Evolutionary conservation across 2,329 filamentous ascomycete species (phyloP), one percentile per base, ranked within the genome.

Genomic region (Pseudogymnoascus sp.): DNA sequence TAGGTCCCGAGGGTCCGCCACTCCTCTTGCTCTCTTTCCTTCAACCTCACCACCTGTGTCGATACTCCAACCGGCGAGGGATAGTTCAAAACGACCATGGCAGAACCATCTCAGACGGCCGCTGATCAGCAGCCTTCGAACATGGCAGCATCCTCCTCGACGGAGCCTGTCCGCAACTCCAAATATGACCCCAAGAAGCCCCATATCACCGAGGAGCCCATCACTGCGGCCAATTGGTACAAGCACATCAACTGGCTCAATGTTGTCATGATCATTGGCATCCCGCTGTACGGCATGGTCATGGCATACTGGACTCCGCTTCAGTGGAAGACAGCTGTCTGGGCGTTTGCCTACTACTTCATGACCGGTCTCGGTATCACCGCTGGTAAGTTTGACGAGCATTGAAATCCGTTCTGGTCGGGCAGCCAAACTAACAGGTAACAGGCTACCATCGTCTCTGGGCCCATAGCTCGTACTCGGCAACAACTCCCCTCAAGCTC

Each of bases 241-340:
- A 89, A 93, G 79, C 92, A 96, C 74, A 84, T 96, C 81, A 92
- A 96, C 83, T 96, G 92, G 91, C 83, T 96, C 69, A 96, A 96
- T 76, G 87, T 90, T 67, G 83, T 82, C 66, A 84, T 96, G 75
- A 93, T 96, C 74, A 76, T 96, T 68, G 81, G 89, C 69, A 83
- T 96, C 53, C 92, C 93, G 44, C 66, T 93, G 59, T 80, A 84
- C 64, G 92, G 92, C 67, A 83, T 89, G 73, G 77, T 95, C 70
- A 83, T 85, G 62, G 83, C 91, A 61, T 86, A 89, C 78, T 96
- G 89, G 88, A 88, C 91, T 53, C 90, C 91, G 63, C 78, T 93
- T 36, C 81, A 85, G 60, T 76, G 81, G 67, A 86, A 90, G 77
- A 96, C 91, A 2, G 83, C 85, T 66, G 73, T 91, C 71, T 95